A percentile compares a stretch with the other conserved stretches of the same genome.
These are phyloP conservation scores for Corylus avellana DNA, from an alignment of 306 rosid species.

Conservation along the genomic window DNA sequence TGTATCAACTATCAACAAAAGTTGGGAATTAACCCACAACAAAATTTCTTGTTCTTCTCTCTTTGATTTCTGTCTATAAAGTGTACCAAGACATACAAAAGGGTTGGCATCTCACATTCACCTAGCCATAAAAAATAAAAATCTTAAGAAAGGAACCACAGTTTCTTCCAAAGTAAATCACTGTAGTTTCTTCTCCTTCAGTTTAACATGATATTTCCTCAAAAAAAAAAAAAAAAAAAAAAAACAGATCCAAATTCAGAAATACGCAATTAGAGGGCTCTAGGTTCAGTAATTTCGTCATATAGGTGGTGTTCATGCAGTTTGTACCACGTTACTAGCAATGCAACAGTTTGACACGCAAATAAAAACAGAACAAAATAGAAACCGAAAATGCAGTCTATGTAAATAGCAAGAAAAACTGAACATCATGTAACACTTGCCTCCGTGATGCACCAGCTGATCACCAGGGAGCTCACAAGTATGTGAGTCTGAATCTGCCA, in stretches of 20 bases:
- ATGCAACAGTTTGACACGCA: no score
- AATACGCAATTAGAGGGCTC: neutral
- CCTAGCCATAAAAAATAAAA: neutral
- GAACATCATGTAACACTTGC: conserved; percentile 45
- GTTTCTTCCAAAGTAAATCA: neutral
- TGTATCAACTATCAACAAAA: neutral
- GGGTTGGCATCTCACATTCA: neutral
- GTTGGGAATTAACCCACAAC: neutral
- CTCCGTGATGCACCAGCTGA: conserved; percentile 89
- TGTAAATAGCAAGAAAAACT: neutral
- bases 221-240: neutral
- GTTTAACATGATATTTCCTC: conserved; percentile 4
- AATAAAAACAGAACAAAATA: neutral
- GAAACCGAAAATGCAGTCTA: neutral
- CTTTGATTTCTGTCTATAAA: neutral
- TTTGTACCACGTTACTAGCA: neutral
- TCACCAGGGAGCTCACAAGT: conserved; percentile 65
- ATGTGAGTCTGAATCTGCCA: conserved; percentile 57
- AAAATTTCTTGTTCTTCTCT: neutral
- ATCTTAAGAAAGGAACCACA: neutral
- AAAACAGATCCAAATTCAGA: neutral
- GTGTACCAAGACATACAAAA: neutral
- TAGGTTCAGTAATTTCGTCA: neutral
- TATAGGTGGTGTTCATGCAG: conserved; percentile 15
- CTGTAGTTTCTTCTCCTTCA: neutral